These are phyloP conservation scores for Domatiomyces globalis DNA, from an alignment of 2,329 filamentous ascomycete species.

Conservation along the genomic window DNA sequence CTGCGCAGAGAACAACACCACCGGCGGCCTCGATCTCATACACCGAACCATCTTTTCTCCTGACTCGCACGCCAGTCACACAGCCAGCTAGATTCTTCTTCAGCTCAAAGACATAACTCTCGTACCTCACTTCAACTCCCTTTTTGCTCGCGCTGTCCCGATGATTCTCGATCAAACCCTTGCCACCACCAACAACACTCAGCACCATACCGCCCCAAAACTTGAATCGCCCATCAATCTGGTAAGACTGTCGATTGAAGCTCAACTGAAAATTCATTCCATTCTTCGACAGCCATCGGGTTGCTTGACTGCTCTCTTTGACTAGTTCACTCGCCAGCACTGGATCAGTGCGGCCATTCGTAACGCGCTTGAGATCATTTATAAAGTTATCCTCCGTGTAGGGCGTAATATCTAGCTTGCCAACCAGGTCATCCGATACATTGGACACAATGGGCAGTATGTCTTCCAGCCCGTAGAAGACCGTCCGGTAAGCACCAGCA, in stretches of 20 bases:
- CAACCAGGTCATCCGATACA: constrained; percentile 25
- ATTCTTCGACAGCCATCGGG: constrained; percentile 42
- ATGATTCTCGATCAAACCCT: constrained; percentile 42
- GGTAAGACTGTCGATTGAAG: constrained; percentile 53
- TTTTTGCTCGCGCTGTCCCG: constrained; percentile 24
- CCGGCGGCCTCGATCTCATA: constrained; percentile 22
- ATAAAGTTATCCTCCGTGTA: constrained; percentile 44
- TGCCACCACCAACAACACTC: constrained; percentile 45
- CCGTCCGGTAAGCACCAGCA: constrained; percentile 48
- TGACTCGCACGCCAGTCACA: constrained; percentile 9
- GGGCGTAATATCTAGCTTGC: constrained; percentile 42
- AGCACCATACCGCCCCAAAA: constrained; percentile 56
- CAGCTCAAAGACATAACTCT: constrained; percentile 33
- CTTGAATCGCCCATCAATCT: constrained; percentile 45
- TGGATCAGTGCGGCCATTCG: constrained; percentile 38
- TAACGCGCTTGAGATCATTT: constrained; percentile 44
- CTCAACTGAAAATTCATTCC: constrained; percentile 46
- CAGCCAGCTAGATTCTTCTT: constrained; percentile 22
- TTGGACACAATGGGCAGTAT: constrained; percentile 50
- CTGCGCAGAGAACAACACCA: constrained; percentile 42
- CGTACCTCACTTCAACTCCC: constrained; percentile 35
- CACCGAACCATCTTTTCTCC: constrained; percentile 5
- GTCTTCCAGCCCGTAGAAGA: constrained; percentile 41
- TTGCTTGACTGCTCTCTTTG: constrained; percentile 34
- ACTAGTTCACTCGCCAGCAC: constrained; percentile 38